Evolutionary conservation across 139 green algal species (phyloP).

Genomic region (Zygnema circumcarinatum): DNA sequence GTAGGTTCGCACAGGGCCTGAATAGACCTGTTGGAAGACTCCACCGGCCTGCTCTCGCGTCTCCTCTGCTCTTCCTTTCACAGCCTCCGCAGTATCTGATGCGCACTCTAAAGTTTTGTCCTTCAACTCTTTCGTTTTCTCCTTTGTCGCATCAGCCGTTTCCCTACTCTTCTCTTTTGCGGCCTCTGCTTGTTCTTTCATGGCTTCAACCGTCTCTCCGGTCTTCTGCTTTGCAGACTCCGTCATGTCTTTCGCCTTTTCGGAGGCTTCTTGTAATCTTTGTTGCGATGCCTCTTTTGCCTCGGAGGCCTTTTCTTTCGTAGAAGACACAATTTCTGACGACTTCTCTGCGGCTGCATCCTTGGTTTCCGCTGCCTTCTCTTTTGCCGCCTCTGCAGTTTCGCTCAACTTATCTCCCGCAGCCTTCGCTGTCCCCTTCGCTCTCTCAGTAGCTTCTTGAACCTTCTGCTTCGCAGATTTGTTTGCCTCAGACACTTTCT

Average conservation of each 20-base stretch:
- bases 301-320: too few species aligned
- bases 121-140: not conserved
- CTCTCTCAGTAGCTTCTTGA: not conserved
- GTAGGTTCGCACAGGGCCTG: too few species aligned
- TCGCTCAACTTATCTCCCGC: not conserved
- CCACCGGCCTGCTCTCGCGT: not conserved
- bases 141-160: not conserved
- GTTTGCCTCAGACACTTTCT: too few species aligned
- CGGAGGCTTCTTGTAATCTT: too few species aligned
- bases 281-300: too few species aligned
- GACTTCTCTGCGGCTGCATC: too few species aligned
- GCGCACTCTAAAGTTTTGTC: not conserved
- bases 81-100: not conserved
- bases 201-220: not conserved
- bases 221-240: not conserved
- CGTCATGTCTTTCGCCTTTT: not conserved
- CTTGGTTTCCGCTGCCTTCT: not conserved
- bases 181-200: not conserved
- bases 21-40: not conserved
- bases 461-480: too few species aligned
- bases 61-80: not conserved
- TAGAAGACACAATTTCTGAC: too few species aligned
- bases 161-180: not conserved
- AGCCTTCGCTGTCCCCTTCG: not conserved
- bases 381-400: not conserved